Conservation (phyloP, 345 rosid genomes). For the Corchorus capsularis region DNA sequence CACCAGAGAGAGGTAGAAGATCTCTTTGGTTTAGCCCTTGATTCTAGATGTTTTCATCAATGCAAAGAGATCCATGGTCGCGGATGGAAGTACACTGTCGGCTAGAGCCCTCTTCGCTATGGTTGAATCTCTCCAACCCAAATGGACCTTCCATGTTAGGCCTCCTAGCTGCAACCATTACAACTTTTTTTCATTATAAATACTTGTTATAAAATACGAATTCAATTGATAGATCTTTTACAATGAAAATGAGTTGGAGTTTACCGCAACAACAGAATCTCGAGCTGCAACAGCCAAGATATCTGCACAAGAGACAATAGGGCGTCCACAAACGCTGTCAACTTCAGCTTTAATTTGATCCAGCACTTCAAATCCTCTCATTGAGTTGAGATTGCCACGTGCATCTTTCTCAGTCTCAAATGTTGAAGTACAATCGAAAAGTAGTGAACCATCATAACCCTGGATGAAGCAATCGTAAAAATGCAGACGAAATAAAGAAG, state of each 20-base stretch:
- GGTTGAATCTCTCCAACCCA: conserved; percentile 54
- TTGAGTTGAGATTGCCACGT: conserved; percentile 23
- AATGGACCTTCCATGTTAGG: conserved; percentile 41
- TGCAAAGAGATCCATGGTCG: conserved; percentile 30
- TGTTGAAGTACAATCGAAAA: conserved; percentile 29
- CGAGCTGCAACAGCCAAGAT: conserved; percentile 38
- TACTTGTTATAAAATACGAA: neutral
- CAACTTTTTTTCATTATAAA: neutral
- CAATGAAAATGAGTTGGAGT: neutral
- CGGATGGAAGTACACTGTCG: conserved; percentile 38
- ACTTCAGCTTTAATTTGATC: conserved; percentile 36
- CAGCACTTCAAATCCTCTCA: conserved; percentile 36
- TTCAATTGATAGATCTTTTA: neutral
- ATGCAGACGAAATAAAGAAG: conserved; percentile 54
- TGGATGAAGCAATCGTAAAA: conserved; percentile 64
- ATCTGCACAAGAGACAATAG: conserved; percentile 37
- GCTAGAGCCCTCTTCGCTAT: conserved; percentile 46
- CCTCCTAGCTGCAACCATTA: conserved; percentile 27
- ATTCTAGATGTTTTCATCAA: conserved; percentile 36
- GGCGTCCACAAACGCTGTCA: conserved; percentile 29
- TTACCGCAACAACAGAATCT: conserved; percentile 29
- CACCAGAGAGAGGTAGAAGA: conserved; percentile 42
- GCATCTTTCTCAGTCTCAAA: conserved; percentile 37
- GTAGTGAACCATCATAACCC: conserved; percentile 43
- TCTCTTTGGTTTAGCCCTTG: conserved; percentile 42